phyloP scores from a whole-genome alignment of 108 stramenopile genomes.

The Epipyxis sp. region DNA sequence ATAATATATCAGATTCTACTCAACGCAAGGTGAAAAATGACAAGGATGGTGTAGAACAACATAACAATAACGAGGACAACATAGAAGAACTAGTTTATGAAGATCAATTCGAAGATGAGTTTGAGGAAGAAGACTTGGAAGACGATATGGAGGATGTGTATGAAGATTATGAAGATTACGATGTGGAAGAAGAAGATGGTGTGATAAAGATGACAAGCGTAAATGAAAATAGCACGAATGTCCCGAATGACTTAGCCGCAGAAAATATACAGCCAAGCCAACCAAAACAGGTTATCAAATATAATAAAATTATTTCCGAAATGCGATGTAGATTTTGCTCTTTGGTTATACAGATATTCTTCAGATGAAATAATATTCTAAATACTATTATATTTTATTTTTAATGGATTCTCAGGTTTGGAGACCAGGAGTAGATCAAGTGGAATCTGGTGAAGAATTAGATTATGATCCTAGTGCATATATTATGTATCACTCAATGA shows the following conservation, averaged over 20 bases:
- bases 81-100: not conserved
- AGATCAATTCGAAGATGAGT: conserved; percentile 46
- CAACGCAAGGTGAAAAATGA: not conserved
- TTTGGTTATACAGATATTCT: too few relatives aligned
- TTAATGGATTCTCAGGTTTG: too few relatives aligned
- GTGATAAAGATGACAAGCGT: not conserved
- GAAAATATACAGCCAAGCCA: not conserved
- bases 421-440: conserved; percentile 41
- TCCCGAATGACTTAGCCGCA: not conserved
- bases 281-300: too few relatives aligned
- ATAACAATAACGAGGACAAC: not conserved
- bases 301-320: too few relatives aligned
- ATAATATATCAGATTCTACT: not conserved
- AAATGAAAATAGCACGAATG: not conserved
- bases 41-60: not conserved
- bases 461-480: conserved; percentile 93
- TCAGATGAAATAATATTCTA: too few relatives aligned
- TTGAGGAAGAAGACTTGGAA: conserved; percentile 68
- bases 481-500: conserved; percentile 89
- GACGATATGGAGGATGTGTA: conserved; percentile 77
- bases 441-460: conserved; percentile 62
- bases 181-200: not conserved
- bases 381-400: too few relatives aligned
- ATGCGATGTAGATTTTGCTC: too few relatives aligned
- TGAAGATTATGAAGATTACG: conserved; percentile 34